Base-by-base conservation (phyloP, 768 basidiomycete genomes). In the Chlorophyllum brunneum region DNA sequence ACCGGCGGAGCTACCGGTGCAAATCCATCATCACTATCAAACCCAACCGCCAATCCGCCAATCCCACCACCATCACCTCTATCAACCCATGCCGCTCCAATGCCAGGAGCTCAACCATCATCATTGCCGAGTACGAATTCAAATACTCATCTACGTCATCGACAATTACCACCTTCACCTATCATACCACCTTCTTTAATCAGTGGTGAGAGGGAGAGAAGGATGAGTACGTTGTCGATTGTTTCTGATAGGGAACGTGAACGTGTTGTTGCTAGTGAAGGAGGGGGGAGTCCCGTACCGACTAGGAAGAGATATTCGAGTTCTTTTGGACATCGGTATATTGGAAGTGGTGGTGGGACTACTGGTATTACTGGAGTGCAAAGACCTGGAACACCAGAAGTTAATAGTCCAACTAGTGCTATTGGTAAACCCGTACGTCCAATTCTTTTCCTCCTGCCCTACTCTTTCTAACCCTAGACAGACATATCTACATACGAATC, bases 301-400 rank as follows among this genome's bases (percentile, higher is more conserved):
- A 49, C 60, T 24, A 70, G 82, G 33, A 86, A 85, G 64, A 72
- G 86, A 5, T 92, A 89, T 68, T 86, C 85, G 39, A 88, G 85
- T 58, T 86, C 82, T 55, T 92, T 92, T 62, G 82, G 85, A 8
- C 82, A 90, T 64, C 76, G 88, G 38, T 87, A 87, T 63, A 69
- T 65, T 1, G 59, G 61, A 6, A 69, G 68, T 55, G 59, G 51
- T 16, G 63, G 64, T 18, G 64, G 64, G 33, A 31, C 6, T 31
- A n/a, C 30, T 48, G 57, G 41, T 10, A 26, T 10, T 20, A 62
- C 70, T 11, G 45, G 37, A 18, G 41, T 55, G 26, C 20, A 27
- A 56, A 38, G 16, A 56, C 58, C 39, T 44, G 56, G 48, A 29
- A 58, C 47, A 27, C 59, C 29, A 22, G 50, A 41, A 15, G 43